Conservation (phyloP, 129 eudicot genomes). For the Tagetes patula region DNA sequence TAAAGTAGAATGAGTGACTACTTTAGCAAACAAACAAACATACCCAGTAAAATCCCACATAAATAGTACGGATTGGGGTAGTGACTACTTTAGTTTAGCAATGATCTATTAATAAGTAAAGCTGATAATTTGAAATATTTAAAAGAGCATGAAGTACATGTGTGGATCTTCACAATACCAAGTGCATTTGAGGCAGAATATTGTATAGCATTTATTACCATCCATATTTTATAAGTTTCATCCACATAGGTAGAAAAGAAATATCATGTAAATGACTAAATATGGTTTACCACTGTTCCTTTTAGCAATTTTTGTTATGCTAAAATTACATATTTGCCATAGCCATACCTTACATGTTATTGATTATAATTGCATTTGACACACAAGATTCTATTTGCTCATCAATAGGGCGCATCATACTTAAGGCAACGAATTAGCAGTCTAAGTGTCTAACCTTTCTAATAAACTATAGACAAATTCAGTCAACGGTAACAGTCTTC, state of each 20-base stretch:
- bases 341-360: not conserved
- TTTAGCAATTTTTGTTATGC: not conserved
- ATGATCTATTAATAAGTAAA: not conserved
- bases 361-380: not conserved
- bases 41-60: not conserved
- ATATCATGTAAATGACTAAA: not conserved
- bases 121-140: not conserved
- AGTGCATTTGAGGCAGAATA: not conserved
- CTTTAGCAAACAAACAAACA: no score
- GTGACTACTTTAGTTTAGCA: conserved; percentile 12
- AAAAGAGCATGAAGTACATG: not conserved
- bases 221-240: not conserved
- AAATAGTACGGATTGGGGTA: not conserved
- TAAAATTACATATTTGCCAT: not conserved
- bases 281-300: not conserved
- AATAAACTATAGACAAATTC: not conserved
- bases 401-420: not conserved
- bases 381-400: not conserved
- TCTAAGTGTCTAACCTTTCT: not conserved
- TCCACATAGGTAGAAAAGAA: not conserved
- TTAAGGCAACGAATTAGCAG: not conserved
- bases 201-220: not conserved
- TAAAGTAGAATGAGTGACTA: conserved; percentile 5
- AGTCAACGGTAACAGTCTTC: not conserved
- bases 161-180: not conserved